These are phyloP conservation scores for Colletotrichum plurivorum DNA, from an alignment of 2,329 filamentous ascomycete species.

Conservation along the genomic window DNA sequence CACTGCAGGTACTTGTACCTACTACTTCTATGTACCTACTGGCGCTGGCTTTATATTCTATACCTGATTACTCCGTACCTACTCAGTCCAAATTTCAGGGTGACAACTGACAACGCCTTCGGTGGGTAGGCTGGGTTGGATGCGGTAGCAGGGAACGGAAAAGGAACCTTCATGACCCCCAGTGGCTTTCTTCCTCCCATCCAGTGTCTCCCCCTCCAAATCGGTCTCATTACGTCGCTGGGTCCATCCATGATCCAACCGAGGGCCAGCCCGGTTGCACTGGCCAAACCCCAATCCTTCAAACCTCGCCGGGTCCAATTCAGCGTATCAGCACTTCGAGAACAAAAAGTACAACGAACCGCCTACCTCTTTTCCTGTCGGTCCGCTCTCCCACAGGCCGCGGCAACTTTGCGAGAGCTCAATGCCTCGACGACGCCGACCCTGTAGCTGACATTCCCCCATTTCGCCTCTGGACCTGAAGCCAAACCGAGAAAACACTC, in stretches of 20 bases:
- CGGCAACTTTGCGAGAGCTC: slow-evolving; percentile 24
- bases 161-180: slow-evolving; percentile 12
- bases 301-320: slow-evolving; percentile 8
- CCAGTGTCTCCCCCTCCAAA: slow-evolving; percentile 21
- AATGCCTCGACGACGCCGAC: slow-evolving; percentile 38
- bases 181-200: slow-evolving; percentile 13
- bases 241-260: slow-evolving; percentile 37
- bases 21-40: too few species aligned
- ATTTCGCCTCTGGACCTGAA: slow-evolving; percentile 19
- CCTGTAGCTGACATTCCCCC: slow-evolving; percentile 24
- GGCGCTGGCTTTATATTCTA: too few species aligned
- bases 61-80: too few species aligned
- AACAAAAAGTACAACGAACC: not conserved
- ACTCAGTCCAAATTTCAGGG: slow-evolving; percentile 14
- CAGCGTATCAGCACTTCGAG: not conserved
- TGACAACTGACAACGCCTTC: too few species aligned
- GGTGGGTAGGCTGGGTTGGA: slow-evolving; percentile 2
- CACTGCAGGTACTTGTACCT: too few species aligned
- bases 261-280: slow-evolving; percentile 22
- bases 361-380: not conserved
- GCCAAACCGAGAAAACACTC: slow-evolving; percentile 2
- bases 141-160: slow-evolving; percentile 13
- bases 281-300: slow-evolving; percentile 26
- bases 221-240: slow-evolving; percentile 37
- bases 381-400: not conserved